Percentiles rank a stretch among this genome's conserved stretches.
These are phyloP conservation scores for Aspergillus cejpii DNA, from an alignment of 2,329 filamentous ascomycete genomes.

Conservation along the genomic window DNA sequence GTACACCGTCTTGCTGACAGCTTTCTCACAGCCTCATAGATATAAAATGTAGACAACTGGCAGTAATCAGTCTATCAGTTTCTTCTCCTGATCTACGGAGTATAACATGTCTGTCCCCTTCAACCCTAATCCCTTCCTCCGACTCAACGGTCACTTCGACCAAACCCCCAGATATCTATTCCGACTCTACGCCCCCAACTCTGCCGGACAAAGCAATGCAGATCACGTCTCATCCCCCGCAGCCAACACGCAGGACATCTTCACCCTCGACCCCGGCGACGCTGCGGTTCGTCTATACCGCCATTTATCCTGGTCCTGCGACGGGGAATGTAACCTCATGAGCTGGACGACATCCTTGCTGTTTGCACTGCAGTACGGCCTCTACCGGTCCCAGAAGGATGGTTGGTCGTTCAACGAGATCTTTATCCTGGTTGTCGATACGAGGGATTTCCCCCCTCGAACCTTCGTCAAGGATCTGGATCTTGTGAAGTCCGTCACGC, in stretches of 20 bases:
- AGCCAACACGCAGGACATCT: neutral
- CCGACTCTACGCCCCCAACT: conserved; percentile 3
- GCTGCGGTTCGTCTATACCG: conserved; percentile 1
- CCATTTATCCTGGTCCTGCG: conserved; percentile 7
- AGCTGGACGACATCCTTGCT: conserved; percentile 13
- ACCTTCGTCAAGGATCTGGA: conserved; percentile 12
- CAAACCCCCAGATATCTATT: conserved; percentile 8
- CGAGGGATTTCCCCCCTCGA: neutral
- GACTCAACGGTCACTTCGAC: neutral
- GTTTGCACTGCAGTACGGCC: conserved; percentile 9
- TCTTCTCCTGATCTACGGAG: neutral
- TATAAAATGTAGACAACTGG: neutral
- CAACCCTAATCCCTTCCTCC: neutral
- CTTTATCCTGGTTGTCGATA: conserved; percentile 8
- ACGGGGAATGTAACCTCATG: conserved; percentile 5
- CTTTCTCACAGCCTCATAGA: too few relatives aligned
- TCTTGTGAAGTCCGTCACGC: conserved; percentile 2
- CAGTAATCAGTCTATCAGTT: neutral
- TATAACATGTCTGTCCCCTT: conserved; percentile 1
- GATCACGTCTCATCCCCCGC: neutral
- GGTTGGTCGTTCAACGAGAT: conserved; percentile 1
- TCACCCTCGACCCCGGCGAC: neutral
- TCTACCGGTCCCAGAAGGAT: conserved; percentile 4
- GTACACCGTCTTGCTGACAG: too few relatives aligned
- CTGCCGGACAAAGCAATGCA: neutral